Evolutionary conservation across 1,284 basidiomycete species (phyloP).

Genomic region (Cutaneotrichosporon sp.): DNA sequence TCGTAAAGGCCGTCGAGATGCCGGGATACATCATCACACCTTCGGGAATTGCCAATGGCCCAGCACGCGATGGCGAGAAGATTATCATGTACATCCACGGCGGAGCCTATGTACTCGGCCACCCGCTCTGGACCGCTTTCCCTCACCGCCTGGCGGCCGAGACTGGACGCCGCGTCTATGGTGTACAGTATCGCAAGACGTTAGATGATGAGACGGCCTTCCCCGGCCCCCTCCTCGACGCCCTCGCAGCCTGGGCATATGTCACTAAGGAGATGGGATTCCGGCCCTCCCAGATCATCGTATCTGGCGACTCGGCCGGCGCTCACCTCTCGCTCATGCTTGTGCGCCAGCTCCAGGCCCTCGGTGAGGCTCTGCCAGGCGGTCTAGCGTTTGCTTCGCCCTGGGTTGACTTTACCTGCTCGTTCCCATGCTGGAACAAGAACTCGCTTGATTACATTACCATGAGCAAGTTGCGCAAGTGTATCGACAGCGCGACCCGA

Average conservation of each 20-base stretch:
- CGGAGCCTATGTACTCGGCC: constrained; percentile 28
- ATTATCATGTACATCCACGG: constrained; percentile 34
- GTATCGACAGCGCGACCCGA: constrained; percentile 24
- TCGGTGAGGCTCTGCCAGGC: constrained; percentile 53
- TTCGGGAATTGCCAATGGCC: constrained; percentile 1
- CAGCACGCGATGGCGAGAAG: constrained; percentile 25
- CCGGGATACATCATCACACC: constrained; percentile 14
- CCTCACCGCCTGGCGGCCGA: constrained; percentile 18
- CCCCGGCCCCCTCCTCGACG: constrained; percentile 28
- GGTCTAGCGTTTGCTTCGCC: constrained; percentile 60
- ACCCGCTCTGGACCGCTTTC: constrained; percentile 22
- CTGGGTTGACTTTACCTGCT: constrained; percentile 57
- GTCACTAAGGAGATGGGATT: constrained; percentile 17
- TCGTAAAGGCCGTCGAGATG: neutral
- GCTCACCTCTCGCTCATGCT: constrained; percentile 22
- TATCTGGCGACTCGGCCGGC: constrained; percentile 26
- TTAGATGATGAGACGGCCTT: constrained; percentile 11
- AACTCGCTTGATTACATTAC: constrained; percentile 21
- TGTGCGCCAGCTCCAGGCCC: constrained; percentile 14
- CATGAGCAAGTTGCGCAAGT: constrained; percentile 4
- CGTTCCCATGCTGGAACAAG: constrained; percentile 21
- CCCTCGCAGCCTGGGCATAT: constrained; percentile 24
- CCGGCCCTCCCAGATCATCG: constrained; percentile 14
- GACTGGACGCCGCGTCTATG: constrained; percentile 19
- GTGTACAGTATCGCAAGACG: constrained; percentile 24